These are phyloP conservation scores for Pythium phragmiticola DNA, from an alignment of 352 stramenopile genomes.

Conservation along the genomic window DNA sequence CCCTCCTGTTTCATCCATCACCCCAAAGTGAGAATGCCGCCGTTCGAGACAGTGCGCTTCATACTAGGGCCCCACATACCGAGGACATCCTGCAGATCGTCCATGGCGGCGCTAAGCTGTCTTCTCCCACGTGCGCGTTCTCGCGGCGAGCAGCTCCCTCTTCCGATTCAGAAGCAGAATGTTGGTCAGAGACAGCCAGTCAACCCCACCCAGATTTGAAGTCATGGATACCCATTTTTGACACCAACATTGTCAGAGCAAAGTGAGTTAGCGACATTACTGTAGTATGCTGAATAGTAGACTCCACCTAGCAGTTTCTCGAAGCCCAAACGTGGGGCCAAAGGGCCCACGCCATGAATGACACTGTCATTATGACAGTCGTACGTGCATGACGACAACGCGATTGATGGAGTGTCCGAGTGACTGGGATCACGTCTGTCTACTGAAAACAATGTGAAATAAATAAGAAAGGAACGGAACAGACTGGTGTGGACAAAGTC, in stretches of 20 bases:
- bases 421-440: too few relatives aligned
- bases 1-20: conserved; percentile 27
- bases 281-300: neutral
- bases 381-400: neutral
- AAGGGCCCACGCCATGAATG: neutral
- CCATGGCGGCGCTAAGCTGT: conserved; percentile 7
- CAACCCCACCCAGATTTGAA: conserved; percentile 3
- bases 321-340: neutral
- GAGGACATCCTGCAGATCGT: conserved; percentile 21
- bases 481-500: conserved; percentile 1
- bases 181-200: conserved; percentile 21
- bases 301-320: neutral
- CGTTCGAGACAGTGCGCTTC: conserved; percentile 9
- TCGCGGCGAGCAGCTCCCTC: neutral
- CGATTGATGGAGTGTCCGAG: too few relatives aligned
- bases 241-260: neutral
- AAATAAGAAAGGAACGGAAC: neutral
- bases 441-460: neutral
- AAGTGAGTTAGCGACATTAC: neutral
- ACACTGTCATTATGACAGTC: neutral
- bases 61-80: conserved; percentile 3
- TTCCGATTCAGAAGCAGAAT: conserved; percentile 25
- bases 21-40: conserved; percentile 8
- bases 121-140: neutral
- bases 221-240: neutral